Evolutionary conservation across 495 filamentous ascomycete genomes (phyloP), one percentile per base, ranked within the genome.

Genomic region (Apiosordaria backusii): DNA sequence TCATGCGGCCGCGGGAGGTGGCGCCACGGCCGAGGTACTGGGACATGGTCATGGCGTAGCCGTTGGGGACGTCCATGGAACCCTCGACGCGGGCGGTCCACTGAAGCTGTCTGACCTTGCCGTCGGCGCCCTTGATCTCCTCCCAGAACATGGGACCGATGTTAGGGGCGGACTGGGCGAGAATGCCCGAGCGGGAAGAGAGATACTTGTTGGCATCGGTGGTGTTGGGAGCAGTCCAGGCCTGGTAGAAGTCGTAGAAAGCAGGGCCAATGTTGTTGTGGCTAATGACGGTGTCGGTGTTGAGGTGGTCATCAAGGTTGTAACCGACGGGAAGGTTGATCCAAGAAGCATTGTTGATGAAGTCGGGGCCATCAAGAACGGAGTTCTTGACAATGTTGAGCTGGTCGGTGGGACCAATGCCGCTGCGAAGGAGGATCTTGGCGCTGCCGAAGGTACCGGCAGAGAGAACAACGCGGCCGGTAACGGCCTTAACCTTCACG

Each of bases 251-350:
- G 79, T 90, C 86, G 67, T 89, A 89, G 67, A 86, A 80, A 9
- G 78, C 79, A 45, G 35, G 35, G 35, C 35, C 35, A 27, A 89
- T 83, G 61, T 82, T 78, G 54, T 84, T 83, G 67, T 90, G 86
- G 50, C 80, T 82, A 65, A 91, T 82, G 61, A 88, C 82, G 19
- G 86, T 80, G 71, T 90, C 84, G 67, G 90, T 92, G 75, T 90
- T 90, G 65, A 86, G 81, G 75, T 93, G 89, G 72, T 92, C 90
- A 66, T 87, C 84, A 53, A 92, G 74, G 71, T 90, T 91, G 71
- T 89, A 82, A 24, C 90, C 90, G 21, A 93, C 90, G 22, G 90
- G 90, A 18, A 90, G 80, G 67, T 86, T 79, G 71, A 93, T 89
- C 89, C 89, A 92, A 19, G 85, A 70, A 1, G 74, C 68, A 57